Base-by-base conservation (phyloP, 169 alveolate genomes). In the Eimeria falciformis region DNA sequence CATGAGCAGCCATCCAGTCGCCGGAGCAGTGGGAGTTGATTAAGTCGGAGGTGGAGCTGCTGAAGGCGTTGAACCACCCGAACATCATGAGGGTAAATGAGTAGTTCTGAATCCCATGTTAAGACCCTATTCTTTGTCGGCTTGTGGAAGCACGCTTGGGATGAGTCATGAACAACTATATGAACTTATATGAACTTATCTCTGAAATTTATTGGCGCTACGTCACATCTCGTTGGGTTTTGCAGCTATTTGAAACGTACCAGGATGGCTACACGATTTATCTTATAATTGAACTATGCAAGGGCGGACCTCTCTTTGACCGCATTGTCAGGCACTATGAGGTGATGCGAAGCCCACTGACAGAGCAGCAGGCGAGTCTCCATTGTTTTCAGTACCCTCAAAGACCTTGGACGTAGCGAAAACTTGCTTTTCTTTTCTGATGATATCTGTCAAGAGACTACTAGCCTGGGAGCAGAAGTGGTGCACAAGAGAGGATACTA, bases 301-400 rank as follows among this genome's bases (percentile, higher is more conserved):
- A 91, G 66, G 94, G 94, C 2, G 94, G 94, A 40, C 88, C 88
- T 14, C 89, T 91, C 47, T 91, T 84, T 43, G 94, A 91, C 56
- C 82, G 92, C 78, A 81, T 81, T 11, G 78, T 73, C 43, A 55
- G 55, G 81, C 84, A 88, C 79, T 71, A 71, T 66, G 88, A 88
- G 73, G 43, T 55, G 27, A 82, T 69, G 69, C 46, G 89, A 43
- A 12, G 92, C 55, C 94, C 94, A 45, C 93, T 97, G 50, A 91
- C 97, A 14, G 98, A 97, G 91, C 90, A 93, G 53, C 91, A 27
- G 50, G 91, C 66, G 25, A 3, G 83, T 14, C 1, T n/a, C 17
- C 17, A 4, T 33, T 58, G 21, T 27, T 77, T 23, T 45, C 23
- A 62, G n/a, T n/a, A n/a, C n/a, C n/a, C n/a, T n/a, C n/a, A n/a